Evolutionary conservation across 768 basidiomycete genomes (phyloP).

Genomic region (Gloeophyllum trabeum): DNA sequence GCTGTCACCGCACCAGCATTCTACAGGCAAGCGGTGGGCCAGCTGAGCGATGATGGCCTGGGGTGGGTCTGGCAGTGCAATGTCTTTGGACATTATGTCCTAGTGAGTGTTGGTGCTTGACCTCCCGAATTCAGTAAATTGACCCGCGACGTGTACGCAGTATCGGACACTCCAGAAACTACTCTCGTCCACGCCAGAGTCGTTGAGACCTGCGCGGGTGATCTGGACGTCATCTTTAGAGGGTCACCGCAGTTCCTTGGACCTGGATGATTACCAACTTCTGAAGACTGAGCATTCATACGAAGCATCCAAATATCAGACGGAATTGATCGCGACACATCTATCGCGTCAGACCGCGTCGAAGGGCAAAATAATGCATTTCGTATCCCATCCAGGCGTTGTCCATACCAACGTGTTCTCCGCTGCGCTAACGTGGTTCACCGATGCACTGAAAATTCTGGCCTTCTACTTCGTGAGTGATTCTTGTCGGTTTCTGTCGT

Average conservation of each 20-base stretch:
- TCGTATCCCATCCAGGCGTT: slow-evolving; percentile 61
- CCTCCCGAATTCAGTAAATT: background rate
- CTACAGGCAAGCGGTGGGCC: slow-evolving; percentile 46
- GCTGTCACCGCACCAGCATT: slow-evolving; percentile 44
- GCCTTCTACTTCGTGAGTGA: slow-evolving; percentile 55
- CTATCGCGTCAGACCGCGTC: slow-evolving; percentile 31
- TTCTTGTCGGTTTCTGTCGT: slow-evolving; percentile 1
- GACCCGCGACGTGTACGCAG: slow-evolving; percentile 22
- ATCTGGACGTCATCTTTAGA: slow-evolving; percentile 76
- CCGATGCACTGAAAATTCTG: slow-evolving; percentile 35
- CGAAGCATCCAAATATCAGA: slow-evolving; percentile 65
- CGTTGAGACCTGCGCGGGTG: slow-evolving; percentile 39
- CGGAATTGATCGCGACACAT: slow-evolving; percentile 49
- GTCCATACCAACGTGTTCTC: slow-evolving; percentile 50
- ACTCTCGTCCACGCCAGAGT: slow-evolving; percentile 30
- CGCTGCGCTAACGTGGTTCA: slow-evolving; percentile 31
- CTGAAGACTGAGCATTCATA: slow-evolving; percentile 51
- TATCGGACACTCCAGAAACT: slow-evolving; percentile 48
- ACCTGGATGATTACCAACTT: slow-evolving; percentile 65
- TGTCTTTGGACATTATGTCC: slow-evolving; percentile 67
- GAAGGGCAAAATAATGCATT: slow-evolving; percentile 32
- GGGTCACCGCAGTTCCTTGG: slow-evolving; percentile 40
- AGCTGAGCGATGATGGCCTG: slow-evolving; percentile 53
- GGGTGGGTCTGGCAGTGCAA: slow-evolving; percentile 85
- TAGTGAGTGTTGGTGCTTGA: slow-evolving; percentile 35